phyloP scores from a whole-genome alignment of 805 yeast genomes.

The Kazachstania psychrophila region DNA sequence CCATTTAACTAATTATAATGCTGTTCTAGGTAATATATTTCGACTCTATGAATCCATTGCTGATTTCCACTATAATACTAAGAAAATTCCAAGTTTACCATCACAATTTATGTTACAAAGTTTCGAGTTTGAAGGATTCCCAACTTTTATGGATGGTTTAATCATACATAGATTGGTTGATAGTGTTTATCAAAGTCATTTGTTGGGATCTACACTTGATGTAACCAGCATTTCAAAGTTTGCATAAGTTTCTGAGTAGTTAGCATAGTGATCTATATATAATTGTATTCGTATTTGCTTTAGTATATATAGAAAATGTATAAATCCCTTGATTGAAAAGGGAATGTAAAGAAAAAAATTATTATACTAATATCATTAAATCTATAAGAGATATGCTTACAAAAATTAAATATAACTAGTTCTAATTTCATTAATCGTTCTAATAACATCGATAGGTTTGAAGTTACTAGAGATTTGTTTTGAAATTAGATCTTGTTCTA shows the following conservation, averaged over 20 bases:
- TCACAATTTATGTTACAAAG: constrained; percentile 21
- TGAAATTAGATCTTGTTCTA: constrained; percentile 24
- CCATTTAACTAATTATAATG: constrained; percentile 27
- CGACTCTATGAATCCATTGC: constrained; percentile 27
- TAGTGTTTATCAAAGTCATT: constrained; percentile 20
- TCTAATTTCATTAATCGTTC: constrained; percentile 22
- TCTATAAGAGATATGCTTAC: background rate
- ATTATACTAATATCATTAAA: no score
- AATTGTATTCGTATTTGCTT: no score
- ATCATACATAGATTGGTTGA: constrained; percentile 21
- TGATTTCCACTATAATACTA: constrained; percentile 24
- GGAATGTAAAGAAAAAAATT: no score
- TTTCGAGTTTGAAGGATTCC: constrained; percentile 25
- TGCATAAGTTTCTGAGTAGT: no score
- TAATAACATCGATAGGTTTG: constrained; percentile 24
- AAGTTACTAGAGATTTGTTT: constrained; percentile 27
- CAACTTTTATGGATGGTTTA: constrained; percentile 24
- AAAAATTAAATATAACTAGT: constrained; percentile 19
- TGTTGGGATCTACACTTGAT: constrained; percentile 16
- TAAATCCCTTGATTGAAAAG: no score
- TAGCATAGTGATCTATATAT: no score
- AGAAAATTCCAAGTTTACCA: constrained; percentile 16
- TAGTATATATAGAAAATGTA: no score
- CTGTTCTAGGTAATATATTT: constrained; percentile 25
- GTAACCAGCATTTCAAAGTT: constrained; percentile 12